Conservation (phyloP, 2,329 filamentous ascomycete genomes). For the Colletotrichum graminicola region DNA sequence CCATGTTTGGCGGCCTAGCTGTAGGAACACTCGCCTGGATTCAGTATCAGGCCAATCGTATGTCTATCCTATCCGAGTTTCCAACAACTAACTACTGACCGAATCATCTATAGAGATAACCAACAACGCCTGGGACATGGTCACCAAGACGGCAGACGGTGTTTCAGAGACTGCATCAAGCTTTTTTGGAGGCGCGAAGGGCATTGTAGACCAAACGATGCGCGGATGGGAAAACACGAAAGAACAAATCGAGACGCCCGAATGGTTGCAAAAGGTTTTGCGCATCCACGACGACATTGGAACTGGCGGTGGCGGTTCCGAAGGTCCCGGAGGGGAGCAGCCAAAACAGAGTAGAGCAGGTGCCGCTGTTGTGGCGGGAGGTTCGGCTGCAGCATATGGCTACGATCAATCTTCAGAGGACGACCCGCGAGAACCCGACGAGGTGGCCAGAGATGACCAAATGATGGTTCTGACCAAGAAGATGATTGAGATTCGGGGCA, state of each 20-base stretch:
- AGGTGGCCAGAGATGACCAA: conserved; percentile 88
- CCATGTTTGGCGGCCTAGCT: conserved; percentile 90
- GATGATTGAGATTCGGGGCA: conserved; percentile 98
- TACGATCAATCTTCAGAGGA: conserved; percentile 78
- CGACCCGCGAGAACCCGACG: conserved; percentile 70
- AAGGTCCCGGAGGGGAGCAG: conserved; percentile 64
- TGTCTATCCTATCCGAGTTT: conserved; percentile 51
- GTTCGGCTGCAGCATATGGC: conserved; percentile 82
- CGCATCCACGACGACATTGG: conserved; percentile 71
- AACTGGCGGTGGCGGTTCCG: conserved; percentile 60
- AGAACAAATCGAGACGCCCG: conserved; percentile 75
- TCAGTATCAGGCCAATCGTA: conserved; percentile 94
- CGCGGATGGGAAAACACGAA: conserved; percentile 87
- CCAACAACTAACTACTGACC: conserved; percentile 10
- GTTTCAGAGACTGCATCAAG: conserved; percentile 76
- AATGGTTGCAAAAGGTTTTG: conserved; percentile 85
- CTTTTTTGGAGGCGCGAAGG: conserved; percentile 78
- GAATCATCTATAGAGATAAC: conserved; percentile 70
- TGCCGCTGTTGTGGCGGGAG: conserved; percentile 75
- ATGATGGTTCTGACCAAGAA: conserved; percentile 99
- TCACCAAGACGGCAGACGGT: conserved; percentile 79
- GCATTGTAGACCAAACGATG: conserved; percentile 82
- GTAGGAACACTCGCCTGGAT: conserved; percentile 91
- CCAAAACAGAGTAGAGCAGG: conserved; percentile 71
- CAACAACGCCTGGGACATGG: conserved; percentile 81